Percentiles rank a stretch among this genome's conserved stretches.
Conservation (phyloP, 2,329 filamentous ascomycete species). For the Aureobasidium leucospermi region DNA sequence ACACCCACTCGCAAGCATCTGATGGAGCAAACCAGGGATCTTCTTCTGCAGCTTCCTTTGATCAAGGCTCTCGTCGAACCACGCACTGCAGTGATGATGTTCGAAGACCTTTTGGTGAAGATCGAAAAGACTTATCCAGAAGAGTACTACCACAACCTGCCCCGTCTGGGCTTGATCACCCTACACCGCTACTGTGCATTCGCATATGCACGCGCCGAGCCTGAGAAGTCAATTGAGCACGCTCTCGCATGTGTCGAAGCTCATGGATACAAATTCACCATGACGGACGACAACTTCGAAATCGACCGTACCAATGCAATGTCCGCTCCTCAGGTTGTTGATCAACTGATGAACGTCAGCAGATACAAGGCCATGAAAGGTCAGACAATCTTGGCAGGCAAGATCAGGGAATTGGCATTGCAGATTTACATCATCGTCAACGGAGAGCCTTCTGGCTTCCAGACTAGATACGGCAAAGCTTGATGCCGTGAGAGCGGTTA, state of each 20-base stretch:
- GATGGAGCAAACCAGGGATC: background rate
- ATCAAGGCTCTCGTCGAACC: background rate
- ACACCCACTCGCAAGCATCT: background rate
- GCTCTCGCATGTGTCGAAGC: background rate
- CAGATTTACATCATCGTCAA: conserved; percentile 8
- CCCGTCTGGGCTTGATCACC: background rate
- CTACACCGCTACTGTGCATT: background rate
- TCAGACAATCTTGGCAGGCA: background rate
- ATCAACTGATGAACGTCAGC: background rate
- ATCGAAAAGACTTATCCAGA: background rate
- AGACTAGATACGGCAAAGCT: background rate
- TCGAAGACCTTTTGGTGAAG: background rate
- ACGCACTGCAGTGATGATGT: background rate
- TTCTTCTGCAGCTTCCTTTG: background rate
- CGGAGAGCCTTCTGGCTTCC: conserved; percentile 3
- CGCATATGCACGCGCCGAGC: background rate
- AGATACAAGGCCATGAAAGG: background rate
- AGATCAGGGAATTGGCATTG: background rate
- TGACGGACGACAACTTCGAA: background rate
- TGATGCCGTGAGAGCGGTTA: background rate
- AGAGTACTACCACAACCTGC: background rate
- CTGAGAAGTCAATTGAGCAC: background rate
- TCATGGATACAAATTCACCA: background rate
- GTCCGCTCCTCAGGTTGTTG: conserved; percentile 3
- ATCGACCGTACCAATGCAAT: background rate